phyloP scores from a whole-genome alignment of 1,284 basidiomycete species.

The Paramarasmius palmivorus region DNA sequence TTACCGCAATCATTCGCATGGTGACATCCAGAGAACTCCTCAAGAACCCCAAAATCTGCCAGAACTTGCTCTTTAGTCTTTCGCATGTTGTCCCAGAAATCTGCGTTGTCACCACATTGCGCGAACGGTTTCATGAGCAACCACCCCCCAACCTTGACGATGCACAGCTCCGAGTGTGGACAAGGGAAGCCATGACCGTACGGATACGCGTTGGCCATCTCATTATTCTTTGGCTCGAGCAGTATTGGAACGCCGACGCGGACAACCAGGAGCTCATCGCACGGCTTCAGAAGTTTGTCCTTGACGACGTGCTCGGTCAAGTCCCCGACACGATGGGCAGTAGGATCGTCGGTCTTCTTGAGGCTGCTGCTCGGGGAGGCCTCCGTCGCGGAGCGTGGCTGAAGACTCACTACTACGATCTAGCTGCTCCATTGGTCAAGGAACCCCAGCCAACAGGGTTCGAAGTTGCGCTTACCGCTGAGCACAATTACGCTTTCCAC shows the following conservation, averaged over 20 bases:
- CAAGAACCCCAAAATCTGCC: conserved; percentile 35
- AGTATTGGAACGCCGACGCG: conserved; percentile 64
- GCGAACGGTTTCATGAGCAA: conserved; percentile 57
- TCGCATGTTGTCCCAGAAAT: conserved; percentile 67
- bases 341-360: conserved; percentile 19
- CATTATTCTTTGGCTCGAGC: conserved; percentile 74
- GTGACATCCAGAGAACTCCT: conserved; percentile 43
- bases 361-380: neutral
- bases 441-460: conserved; percentile 14
- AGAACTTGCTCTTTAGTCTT: conserved; percentile 77
- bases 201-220: conserved; percentile 67
- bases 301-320: conserved; percentile 25
- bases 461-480: conserved; percentile 14
- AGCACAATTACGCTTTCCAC: conserved; percentile 24
- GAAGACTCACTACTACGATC: neutral
- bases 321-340: conserved; percentile 28
- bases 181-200: conserved; percentile 51
- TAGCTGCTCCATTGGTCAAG: neutral
- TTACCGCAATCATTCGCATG: conserved; percentile 47
- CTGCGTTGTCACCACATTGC: conserved; percentile 55
- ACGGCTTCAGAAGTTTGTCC: conserved; percentile 35
- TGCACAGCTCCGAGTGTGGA: conserved; percentile 48
- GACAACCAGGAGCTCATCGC: conserved; percentile 40
- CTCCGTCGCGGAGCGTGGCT: neutral
- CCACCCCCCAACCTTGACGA: conserved; percentile 28